Base-by-base conservation (phyloP, 441 rosid species). In the Geranium incanum region DNA sequence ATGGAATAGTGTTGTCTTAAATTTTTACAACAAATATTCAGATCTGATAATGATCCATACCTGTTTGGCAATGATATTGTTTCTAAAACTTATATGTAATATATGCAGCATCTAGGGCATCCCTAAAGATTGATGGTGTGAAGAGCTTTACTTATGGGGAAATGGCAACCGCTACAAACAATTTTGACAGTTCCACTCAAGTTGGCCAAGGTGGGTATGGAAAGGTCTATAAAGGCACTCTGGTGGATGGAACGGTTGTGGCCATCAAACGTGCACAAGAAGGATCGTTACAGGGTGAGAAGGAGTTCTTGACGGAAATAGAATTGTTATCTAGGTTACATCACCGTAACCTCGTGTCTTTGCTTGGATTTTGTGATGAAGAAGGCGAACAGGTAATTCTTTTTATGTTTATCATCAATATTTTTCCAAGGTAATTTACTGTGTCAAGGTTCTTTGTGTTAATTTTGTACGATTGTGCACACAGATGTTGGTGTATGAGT, bases 141-240 rank as follows among this genome's bases (percentile, higher is more conserved):
- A 92, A 83, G 83, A 84, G 84, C 81, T 91, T 95, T 77, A 79
- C 89, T 62, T 90, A 83, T 43, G 86, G 80, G 39, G 99, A 95
- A 75, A 73, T 92, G 82, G 88, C 95, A 69, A 43, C 75, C 11
- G 99, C 88, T 71, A 92, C 99, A 4, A 81, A 89, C 80, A 85
- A 82, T 81, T 95, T 95, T 67, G 70, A 71, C 77, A 79, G 74
- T 80, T 87, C 95, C 13, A 39, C 84, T 77, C 91, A 88, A 82
- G 87, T 87, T 71, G 99, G 99, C 70, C 93, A 88, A 84, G 97
- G 99, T 62, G 99, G 99, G 23, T 95, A 90, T 33, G 99, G 99
- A 72, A 95, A 83, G 78, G 99, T 95, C 71, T 90, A 90, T 77
- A 86, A 66, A 84, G 98, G 98, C 38, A 74, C 78, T 45, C 82